These are phyloP conservation scores for Fraxinus latifolia DNA, from an alignment of 305 asterid species.

Conservation along the genomic window DNA sequence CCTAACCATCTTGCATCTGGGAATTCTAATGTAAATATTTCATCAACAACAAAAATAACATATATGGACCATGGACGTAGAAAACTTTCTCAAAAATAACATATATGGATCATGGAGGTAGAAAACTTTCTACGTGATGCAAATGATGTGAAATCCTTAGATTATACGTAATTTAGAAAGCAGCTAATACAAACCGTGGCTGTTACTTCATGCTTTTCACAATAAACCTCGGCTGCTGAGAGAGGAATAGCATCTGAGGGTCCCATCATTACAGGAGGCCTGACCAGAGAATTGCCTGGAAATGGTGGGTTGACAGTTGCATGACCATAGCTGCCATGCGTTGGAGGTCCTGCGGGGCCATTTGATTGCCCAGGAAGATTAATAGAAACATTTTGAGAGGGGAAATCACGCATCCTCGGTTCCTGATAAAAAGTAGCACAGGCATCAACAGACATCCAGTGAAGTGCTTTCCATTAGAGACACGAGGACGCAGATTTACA, in stretches of 20 bases:
- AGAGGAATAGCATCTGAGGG: constrained; percentile 64
- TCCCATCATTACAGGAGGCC: constrained; percentile 67
- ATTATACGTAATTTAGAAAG: not conserved
- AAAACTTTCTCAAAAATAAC: not conserved
- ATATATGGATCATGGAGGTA: not conserved
- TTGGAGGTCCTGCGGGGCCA: constrained; percentile 51
- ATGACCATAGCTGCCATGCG: constrained; percentile 60
- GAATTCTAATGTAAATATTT: not conserved
- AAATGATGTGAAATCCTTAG: not conserved
- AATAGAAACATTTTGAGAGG: constrained; percentile 49
- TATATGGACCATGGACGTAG: not conserved
- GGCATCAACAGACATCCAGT: constrained; percentile 14
- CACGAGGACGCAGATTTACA: not conserved
- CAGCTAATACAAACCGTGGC: constrained; percentile 62
- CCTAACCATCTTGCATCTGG: not conserved
- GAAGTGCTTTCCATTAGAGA: constrained; percentile 11
- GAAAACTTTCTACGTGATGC: not conserved
- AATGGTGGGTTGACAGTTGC: constrained; percentile 53
- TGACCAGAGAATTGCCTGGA: constrained; percentile 51
- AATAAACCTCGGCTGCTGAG: constrained; percentile 68
- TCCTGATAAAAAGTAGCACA: constrained; percentile 49
- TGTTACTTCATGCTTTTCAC: constrained; percentile 92
- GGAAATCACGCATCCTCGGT: constrained; percentile 58
- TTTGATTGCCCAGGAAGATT: constrained; percentile 53
- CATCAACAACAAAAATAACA: not conserved